Base-by-base conservation (phyloP, 305 asterid genomes). In the Plantago lanceolata region DNA sequence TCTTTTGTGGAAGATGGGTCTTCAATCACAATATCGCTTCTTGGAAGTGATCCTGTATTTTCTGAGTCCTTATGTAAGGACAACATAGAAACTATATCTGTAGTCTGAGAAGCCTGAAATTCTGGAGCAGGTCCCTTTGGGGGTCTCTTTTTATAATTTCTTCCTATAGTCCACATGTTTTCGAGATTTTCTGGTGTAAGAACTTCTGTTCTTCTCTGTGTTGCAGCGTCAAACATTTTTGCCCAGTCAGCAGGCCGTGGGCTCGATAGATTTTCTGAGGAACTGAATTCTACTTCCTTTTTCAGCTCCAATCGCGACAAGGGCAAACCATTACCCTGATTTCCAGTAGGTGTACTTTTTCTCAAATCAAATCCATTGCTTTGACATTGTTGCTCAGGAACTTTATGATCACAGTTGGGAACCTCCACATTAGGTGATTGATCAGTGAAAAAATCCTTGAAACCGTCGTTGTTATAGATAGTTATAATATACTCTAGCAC, bases 151-250 rank as follows among this genome's bases (percentile, higher is more conserved):
- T 87, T 90, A 70, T 93, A 90, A 73, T 94, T 88, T 84, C 97
- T 82, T 74, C 99, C 99, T 44, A 83, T 90, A 16, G 96, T 58
- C 99, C 99, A 94, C 96, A 94, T 86, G 80, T 94, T 90, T 69
- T 94, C 99, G 69, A 90, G 97, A 80, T 94, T 88, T 81, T 94
- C 99, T 56, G 99, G 99, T 85, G 65, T 86, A 65, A 94, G 89
- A 71, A 94, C 99, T 81, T 94, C 99, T 51, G 92, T 86, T 83
- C 99, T 90, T 84, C 97, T 84, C 83, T 90, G 97, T 58, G 89
- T 86, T 60, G 95, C 96, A 63, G 97, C 97, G 61, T 94, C 97
- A 68, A 87, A 82, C 59, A 58, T 81, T 73, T 86, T 85, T 19
- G 95, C 99, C 99, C 99, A 94, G 59, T 86, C 95, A 69, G 86